phyloP scores from a whole-genome alignment of 2,329 filamentous ascomycete species.

The Fusarium longipes region DNA sequence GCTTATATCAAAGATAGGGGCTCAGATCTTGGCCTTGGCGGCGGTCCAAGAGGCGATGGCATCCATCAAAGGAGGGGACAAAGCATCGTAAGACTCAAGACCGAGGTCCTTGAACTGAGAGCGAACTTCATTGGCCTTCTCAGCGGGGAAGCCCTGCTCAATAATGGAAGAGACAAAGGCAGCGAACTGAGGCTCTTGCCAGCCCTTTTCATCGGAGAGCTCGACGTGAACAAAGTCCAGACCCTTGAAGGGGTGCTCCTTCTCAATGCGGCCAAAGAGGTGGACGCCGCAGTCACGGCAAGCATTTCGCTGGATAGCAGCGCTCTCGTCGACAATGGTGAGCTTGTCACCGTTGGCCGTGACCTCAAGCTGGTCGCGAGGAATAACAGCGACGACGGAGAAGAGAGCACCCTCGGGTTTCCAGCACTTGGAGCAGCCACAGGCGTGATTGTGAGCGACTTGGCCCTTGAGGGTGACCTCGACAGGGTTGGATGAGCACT shows the following conservation, averaged over 20 bases:
- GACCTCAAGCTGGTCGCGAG: slow-evolving; percentile 64
- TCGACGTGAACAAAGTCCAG: slow-evolving; percentile 77
- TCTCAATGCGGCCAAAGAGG: slow-evolving; percentile 72
- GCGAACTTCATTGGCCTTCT: slow-evolving; percentile 66
- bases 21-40: slow-evolving; percentile 54
- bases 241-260: slow-evolving; percentile 73
- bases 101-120: slow-evolving; percentile 64
- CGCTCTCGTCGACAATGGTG: slow-evolving; percentile 63
- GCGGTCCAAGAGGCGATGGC: slow-evolving; percentile 66
- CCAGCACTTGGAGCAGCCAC: slow-evolving; percentile 79
- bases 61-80: slow-evolving; percentile 73
- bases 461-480: slow-evolving; percentile 68
- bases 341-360: slow-evolving; percentile 70
- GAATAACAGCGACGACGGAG: slow-evolving; percentile 71
- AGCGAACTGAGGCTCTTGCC: slow-evolving; percentile 78
- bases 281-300: slow-evolving; percentile 71
- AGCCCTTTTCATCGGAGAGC: slow-evolving; percentile 69
- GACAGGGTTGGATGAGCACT: slow-evolving; percentile 66
- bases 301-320: slow-evolving; percentile 69
- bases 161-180: slow-evolving; percentile 76
- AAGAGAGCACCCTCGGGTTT: slow-evolving; percentile 73
- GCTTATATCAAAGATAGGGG: not conserved
- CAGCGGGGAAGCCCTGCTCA: slow-evolving; percentile 72
- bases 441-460: slow-evolving; percentile 76
- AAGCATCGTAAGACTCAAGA: slow-evolving; percentile 70